Evolutionary conservation across 2,329 filamentous ascomycete species (phyloP), one percentile per base, ranked within the genome.

Genomic region (Fusarium sp.): DNA sequence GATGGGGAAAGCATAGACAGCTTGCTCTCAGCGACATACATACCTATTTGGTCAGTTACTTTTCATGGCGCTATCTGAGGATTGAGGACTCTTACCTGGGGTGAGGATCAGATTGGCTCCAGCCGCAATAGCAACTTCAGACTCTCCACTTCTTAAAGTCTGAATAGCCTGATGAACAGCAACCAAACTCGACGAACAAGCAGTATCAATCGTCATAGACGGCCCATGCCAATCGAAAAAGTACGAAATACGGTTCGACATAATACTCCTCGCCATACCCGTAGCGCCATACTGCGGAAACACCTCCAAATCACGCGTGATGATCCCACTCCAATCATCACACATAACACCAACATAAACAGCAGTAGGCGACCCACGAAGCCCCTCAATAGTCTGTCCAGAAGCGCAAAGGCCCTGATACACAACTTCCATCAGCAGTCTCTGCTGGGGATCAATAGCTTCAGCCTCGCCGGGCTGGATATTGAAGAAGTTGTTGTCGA

Each of bases 401-500:
- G 35, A 38, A 20, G 36, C 25, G 2, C 36, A 38, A 0, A 54
- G 52, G 0, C 35, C 36, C 36, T 54, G 35, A 20, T 54, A 54
- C 25, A 54, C 36, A n/a, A 38, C 36, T 20, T 54, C 52, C 25
- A 54, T 38, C 25, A 54, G 25, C 0, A 54, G 36, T n/a, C 52
- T 27, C 36, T 54, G 52, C 36, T 54, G 52, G 9, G 52, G 52
- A 5, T 54, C 52, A 0, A 54, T 41, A 0, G 52, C 36, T 0
- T 41, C 25, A 0, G 52, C 52, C 25, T 54, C 36, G 2, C 27
- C 36, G 0, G 52, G 25, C 10, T 39, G 36, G 25, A 54, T 39
- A 6, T 41, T 41, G 25, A 54, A 54, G 52, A 54, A 54, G 15
- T 44, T 25, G 3, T 79, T 41, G 68, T 85, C 83, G 29, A 74